phyloP scores from a whole-genome alignment of 225 moss, liverwort and hornwort species.

The Marchantia paleacea region DNA sequence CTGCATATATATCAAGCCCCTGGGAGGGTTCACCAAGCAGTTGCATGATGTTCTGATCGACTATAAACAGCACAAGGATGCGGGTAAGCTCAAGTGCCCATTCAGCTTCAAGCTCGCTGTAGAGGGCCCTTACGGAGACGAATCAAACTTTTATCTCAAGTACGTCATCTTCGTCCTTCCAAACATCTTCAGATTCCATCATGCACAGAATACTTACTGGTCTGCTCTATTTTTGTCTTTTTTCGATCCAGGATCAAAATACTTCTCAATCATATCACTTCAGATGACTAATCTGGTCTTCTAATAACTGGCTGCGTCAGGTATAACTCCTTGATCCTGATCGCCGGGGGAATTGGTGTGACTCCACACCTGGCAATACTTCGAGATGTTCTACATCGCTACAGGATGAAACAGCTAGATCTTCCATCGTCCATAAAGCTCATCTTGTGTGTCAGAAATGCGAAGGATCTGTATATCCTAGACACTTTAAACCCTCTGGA shows the following conservation, averaged over 20 bases:
- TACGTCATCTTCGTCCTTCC: slow-evolving; percentile 4
- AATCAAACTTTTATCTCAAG: slow-evolving; percentile 48
- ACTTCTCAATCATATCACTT: not conserved
- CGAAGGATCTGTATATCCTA: slow-evolving; percentile 23
- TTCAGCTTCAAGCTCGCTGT: slow-evolving; percentile 42
- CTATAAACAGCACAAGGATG: slow-evolving; percentile 19
- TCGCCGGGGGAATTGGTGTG: slow-evolving; percentile 63
- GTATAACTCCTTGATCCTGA: slow-evolving; percentile 47
- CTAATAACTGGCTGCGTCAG: not conserved
- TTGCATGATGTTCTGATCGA: slow-evolving; percentile 36
- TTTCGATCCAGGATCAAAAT: no score
- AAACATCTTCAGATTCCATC: not conserved
- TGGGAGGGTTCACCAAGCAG: slow-evolving; percentile 44
- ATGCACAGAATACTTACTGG: not conserved
- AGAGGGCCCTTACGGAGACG: slow-evolving; percentile 68
- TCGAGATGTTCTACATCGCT: slow-evolving; percentile 48
- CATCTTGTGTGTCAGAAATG: slow-evolving; percentile 46
- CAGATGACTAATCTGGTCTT: not conserved
- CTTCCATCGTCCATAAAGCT: slow-evolving; percentile 49
- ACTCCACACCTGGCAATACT: slow-evolving; percentile 59
- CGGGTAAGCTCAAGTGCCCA: slow-evolving; percentile 34
- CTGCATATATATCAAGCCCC: slow-evolving; percentile 63
- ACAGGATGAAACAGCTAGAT: slow-evolving; percentile 22
- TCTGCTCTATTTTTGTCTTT: not conserved
- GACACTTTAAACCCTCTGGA: slow-evolving; percentile 19